Conservation (phyloP, 352 stramenopile species). For the Phytophthora crassamura region DNA sequence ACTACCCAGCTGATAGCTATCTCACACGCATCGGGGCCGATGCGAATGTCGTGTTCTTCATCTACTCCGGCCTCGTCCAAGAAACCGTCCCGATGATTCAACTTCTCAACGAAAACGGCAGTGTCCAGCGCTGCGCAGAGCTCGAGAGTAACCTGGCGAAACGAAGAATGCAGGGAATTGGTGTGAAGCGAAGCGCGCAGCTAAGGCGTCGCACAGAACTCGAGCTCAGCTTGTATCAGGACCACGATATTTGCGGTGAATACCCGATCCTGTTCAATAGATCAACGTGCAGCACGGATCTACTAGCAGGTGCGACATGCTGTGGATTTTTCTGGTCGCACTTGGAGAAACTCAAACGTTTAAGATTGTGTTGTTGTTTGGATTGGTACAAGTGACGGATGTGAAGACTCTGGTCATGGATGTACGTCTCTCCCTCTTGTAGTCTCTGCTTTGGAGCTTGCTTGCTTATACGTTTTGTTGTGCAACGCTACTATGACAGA, state of each 20-base stretch:
- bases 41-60: conserved; percentile 79
- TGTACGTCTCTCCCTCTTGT: conserved; percentile 32
- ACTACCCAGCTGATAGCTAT: conserved; percentile 71
- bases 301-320: conserved; percentile 51
- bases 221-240: conserved; percentile 81
- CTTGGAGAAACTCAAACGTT: neutral
- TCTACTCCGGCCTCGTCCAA: conserved; percentile 80
- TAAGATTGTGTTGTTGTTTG: conserved; percentile 2
- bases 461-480: conserved; percentile 1
- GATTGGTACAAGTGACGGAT: conserved; percentile 54
- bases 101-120: conserved; percentile 69
- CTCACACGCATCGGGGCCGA: conserved; percentile 76
- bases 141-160: conserved; percentile 40
- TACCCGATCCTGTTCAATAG: conserved; percentile 74
- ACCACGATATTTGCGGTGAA: conserved; percentile 83
- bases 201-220: conserved; percentile 59
- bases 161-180: conserved; percentile 35
- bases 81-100: conserved; percentile 78
- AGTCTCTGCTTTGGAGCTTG: no score
- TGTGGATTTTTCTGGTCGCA: neutral
- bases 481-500: conserved; percentile 26
- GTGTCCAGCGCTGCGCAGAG: conserved; percentile 45
- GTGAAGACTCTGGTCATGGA: conserved; percentile 85
- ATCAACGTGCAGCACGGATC: conserved; percentile 60
- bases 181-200: conserved; percentile 42